Evolutionary conservation across 1,284 basidiomycete species (phyloP).

Genomic region (Cryptococcus sp.): DNA sequence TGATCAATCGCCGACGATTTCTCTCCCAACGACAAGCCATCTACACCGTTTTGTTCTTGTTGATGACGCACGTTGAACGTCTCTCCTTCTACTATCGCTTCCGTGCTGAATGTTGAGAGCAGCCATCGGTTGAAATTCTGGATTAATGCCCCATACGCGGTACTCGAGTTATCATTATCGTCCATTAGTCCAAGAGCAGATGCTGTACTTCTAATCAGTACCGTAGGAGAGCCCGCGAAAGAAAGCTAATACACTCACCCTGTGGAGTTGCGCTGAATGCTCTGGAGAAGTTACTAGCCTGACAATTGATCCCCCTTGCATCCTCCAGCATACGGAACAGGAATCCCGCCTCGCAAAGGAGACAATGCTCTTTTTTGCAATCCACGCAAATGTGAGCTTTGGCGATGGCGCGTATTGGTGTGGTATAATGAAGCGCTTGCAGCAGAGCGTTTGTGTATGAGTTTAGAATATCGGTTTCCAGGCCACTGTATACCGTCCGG

Average conservation of each 20-base stretch:
- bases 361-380: slow-evolving; percentile 85
- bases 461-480: slow-evolving; percentile 96
- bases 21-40: slow-evolving; percentile 6
- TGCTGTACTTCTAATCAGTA: slow-evolving; percentile 47
- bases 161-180: slow-evolving; percentile 70
- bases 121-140: slow-evolving; percentile 95
- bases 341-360: slow-evolving; percentile 95
- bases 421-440: slow-evolving; percentile 83
- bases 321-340: slow-evolving; percentile 94
- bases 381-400: slow-evolving; percentile 88
- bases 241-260: slow-evolving; percentile 56
- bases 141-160: slow-evolving; percentile 81
- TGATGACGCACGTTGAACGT: slow-evolving; percentile 28
- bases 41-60: not conserved
- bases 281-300: slow-evolving; percentile 94
- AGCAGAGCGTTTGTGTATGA: slow-evolving; percentile 95
- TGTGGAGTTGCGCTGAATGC: slow-evolving; percentile 77
- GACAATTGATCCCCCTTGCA: slow-evolving; percentile 90
- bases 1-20: slow-evolving; percentile 69
- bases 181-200: slow-evolving; percentile 88
- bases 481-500: slow-evolving; percentile 81
- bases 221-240: not conserved
- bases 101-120: slow-evolving; percentile 55
- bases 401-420: slow-evolving; percentile 76
- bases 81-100: slow-evolving; percentile 40